phyloP scores from a whole-genome alignment of 805 yeast genomes.

The Kregervanrija pseudodelftensis region DNA sequence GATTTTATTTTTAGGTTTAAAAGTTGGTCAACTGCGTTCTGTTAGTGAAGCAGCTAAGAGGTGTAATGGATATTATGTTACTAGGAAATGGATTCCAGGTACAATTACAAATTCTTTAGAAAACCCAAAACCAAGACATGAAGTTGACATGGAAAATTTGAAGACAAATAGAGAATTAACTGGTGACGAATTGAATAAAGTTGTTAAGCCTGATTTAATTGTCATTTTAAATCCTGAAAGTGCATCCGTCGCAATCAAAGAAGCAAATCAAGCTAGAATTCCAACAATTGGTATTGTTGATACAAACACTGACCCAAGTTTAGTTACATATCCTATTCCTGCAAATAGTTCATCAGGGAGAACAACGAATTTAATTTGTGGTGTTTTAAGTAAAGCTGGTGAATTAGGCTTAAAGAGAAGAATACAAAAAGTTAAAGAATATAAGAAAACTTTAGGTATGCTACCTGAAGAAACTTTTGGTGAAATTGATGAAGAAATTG shows the following conservation, averaged over 20 bases:
- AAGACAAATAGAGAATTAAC: slow-evolving; percentile 55
- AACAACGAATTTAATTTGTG: slow-evolving; percentile 70
- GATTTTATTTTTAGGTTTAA: slow-evolving; percentile 73
- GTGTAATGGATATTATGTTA: slow-evolving; percentile 72
- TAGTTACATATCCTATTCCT: slow-evolving; percentile 91
- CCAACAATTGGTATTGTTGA: slow-evolving; percentile 94
- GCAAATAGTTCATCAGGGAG: slow-evolving; percentile 91
- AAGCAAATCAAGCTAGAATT: slow-evolving; percentile 72
- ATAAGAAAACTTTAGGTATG: slow-evolving; percentile 27
- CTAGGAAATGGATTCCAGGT: slow-evolving; percentile 91
- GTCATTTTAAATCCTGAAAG: slow-evolving; percentile 84
- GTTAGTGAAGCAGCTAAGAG: slow-evolving; percentile 76
- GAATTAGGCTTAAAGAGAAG: slow-evolving; percentile 65
- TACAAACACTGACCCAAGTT: slow-evolving; percentile 85
- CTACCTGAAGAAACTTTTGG: slow-evolving; percentile 15
- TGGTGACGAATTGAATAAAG: slow-evolving; percentile 39
- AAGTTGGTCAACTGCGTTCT: slow-evolving; percentile 66
- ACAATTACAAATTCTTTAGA: slow-evolving; percentile 77
- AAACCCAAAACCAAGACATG: slow-evolving; percentile 53
- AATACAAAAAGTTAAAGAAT: slow-evolving; percentile 30
- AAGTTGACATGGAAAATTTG: slow-evolving; percentile 67
- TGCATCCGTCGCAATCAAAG: slow-evolving; percentile 70
- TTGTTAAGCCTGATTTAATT: slow-evolving; percentile 83
- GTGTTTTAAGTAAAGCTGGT: slow-evolving; percentile 82
- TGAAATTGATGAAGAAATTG: slow-evolving; percentile 3